These are phyloP conservation scores for Umbelopsis sp. DNA, from an alignment of 192 early-diverging fungal genomes.

Conservation along the genomic window DNA sequence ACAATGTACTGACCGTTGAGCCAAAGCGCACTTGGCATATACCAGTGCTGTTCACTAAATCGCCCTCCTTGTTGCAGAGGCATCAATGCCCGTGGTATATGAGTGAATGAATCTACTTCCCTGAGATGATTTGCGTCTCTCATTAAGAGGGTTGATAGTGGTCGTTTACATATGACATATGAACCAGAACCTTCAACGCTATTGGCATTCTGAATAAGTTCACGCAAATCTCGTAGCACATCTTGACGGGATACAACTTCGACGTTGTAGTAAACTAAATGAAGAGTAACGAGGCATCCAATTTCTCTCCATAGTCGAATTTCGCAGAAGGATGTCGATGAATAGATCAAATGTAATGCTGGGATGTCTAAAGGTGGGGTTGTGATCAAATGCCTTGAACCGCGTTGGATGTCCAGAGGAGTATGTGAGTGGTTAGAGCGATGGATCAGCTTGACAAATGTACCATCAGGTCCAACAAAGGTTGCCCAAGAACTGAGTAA, in stretches of 20 bases:
- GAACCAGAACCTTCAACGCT: neutral
- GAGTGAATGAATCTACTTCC: neutral
- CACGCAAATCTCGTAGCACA: neutral
- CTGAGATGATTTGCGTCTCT: conserved; percentile 39
- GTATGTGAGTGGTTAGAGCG: neutral
- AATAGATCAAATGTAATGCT: neutral
- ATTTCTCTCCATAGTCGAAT: conserved; percentile 31
- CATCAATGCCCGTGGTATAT: neutral
- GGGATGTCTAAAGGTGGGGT: neutral
- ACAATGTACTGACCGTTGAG: conserved; percentile 43
- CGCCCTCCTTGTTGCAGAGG: neutral
- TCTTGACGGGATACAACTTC: conserved; percentile 11
- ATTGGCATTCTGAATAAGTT: neutral
- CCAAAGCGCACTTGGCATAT: conserved; percentile 26
- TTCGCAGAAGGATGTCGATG: conserved; percentile 37
- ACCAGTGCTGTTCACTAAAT: conserved; percentile 26
- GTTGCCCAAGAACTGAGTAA: conserved; percentile 25
- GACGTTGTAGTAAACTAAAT: conserved; percentile 34
- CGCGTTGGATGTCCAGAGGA: neutral
- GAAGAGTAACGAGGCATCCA: conserved; percentile 30
- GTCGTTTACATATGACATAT: conserved; percentile 38
- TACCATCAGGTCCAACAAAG: conserved; percentile 28
- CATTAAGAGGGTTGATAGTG: conserved; percentile 47
- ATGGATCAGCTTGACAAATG: conserved; percentile 33
- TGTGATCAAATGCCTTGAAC: neutral